These are phyloP conservation scores for Atkinsonella hypoxylon DNA, from an alignment of 2,329 filamentous ascomycete genomes.

Conservation along the genomic window DNA sequence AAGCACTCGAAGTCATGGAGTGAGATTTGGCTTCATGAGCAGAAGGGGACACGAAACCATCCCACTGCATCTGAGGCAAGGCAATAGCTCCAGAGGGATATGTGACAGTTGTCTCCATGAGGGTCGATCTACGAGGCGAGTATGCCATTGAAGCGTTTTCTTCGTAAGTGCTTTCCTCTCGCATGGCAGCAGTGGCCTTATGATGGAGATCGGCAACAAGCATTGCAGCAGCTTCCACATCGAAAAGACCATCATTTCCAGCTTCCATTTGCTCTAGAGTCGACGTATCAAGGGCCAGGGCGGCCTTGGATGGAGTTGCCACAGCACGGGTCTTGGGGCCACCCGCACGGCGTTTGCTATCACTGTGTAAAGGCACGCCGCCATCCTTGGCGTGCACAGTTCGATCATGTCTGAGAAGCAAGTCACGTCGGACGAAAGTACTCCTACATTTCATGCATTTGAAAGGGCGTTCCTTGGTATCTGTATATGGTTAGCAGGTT, in stretches of 20 bases:
- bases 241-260: conserved; percentile 80
- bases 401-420: conserved; percentile 91
- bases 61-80: conserved; percentile 82
- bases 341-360: conserved; percentile 73
- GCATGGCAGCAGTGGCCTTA: conserved; percentile 69
- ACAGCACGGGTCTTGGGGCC: conserved; percentile 55
- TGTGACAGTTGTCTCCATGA: conserved; percentile 66
- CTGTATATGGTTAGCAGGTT: conserved; percentile 32
- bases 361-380: conserved; percentile 83
- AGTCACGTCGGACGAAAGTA: conserved; percentile 94
- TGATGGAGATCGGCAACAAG: conserved; percentile 97
- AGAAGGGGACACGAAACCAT: conserved; percentile 65
- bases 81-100: conserved; percentile 72
- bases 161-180: conserved; percentile 44
- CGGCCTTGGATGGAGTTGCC: conserved; percentile 58
- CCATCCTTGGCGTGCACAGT: conserved; percentile 98
- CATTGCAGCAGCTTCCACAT: conserved; percentile 96
- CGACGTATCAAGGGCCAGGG: conserved; percentile 69
- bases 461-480: conserved; percentile 97
- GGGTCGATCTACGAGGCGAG: conserved; percentile 55
- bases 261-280: conserved; percentile 88
- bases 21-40: conserved; percentile 63
- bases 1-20: conserved; percentile 54
- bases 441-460: conserved; percentile 97
- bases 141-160: conserved; percentile 54